Evolutionary conservation across 2,329 filamentous ascomycete genomes (phyloP).

Genomic region (Diaporthe destruens): DNA sequence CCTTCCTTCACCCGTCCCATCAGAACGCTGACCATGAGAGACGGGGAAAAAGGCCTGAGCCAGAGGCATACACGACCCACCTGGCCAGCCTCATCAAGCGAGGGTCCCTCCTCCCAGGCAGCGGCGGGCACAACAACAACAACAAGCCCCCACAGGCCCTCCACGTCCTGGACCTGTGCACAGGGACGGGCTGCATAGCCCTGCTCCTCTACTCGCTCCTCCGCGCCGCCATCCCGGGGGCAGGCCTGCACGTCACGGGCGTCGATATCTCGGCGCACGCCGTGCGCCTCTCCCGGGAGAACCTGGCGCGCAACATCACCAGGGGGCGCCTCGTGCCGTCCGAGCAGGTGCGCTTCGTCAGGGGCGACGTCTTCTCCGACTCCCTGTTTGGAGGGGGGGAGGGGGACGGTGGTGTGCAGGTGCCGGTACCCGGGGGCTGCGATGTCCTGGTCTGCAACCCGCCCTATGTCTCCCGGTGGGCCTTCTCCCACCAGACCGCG

Average conservation of each 20-base stretch:
- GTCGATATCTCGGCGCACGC: constrained; percentile 80
- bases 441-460: constrained; percentile 90
- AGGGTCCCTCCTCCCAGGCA: constrained; percentile 34
- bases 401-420: background rate
- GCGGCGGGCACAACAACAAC: constrained; percentile 14
- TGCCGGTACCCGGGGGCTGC: constrained; percentile 46
- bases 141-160: constrained; percentile 51
- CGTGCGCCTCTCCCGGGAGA: constrained; percentile 73
- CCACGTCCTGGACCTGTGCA: constrained; percentile 86
- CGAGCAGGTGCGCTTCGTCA: constrained; percentile 41
- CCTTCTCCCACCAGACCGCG: constrained; percentile 72
- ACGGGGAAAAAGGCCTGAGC: constrained; percentile 66
- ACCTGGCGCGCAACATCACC: constrained; percentile 67
- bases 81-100: constrained; percentile 61
- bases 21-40: background rate
- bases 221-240: constrained; percentile 49
- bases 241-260: constrained; percentile 70
- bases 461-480: constrained; percentile 82
- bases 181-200: constrained; percentile 90
- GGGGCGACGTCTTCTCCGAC: constrained; percentile 60
- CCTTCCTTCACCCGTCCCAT: background rate
- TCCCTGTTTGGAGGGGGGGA: constrained; percentile 30
- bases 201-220: constrained; percentile 76
- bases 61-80: constrained; percentile 74
- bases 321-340: constrained; percentile 40